Base-by-base conservation (phyloP, 371 early-diverging fungal genomes). In the Mortierella sp. region DNA sequence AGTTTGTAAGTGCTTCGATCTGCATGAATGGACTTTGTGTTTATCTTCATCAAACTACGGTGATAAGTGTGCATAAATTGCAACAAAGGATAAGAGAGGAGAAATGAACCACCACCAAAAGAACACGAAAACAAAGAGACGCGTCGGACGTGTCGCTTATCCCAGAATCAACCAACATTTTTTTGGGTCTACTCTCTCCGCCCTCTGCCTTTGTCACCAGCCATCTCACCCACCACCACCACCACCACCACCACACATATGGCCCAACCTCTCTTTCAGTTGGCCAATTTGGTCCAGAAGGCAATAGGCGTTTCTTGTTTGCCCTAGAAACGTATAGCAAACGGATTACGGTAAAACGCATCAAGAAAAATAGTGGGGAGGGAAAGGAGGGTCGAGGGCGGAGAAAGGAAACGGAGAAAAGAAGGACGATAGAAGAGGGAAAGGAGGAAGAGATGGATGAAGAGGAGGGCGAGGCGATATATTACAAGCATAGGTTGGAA, bases 311-410 rank as follows among this genome's bases (percentile, higher is more conserved):
- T 32, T 72, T 51, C 72, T 48, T 49, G 49, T 49, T 72, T 51
- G 49, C 21, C 72, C 72, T 35, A 51, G 48, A 32, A 65, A 65
- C 65, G 8, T 21, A 51, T 51, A 65, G 38, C 21, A 65, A 65
- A 65, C 65, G 65, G 65, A 65, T 65, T 65, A 65, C 32, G 35
- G 65, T 63, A 63, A n/a, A 29, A 58, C 49, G 16, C 18, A 49
- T 21, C 16, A n/a, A 24, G 38, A 65, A 65, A 35, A 38, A 29
- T 4, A 60, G 4, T 32, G 38, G 21, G 38, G 38, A 16, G 24
- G 16, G 24, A 32, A 60, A 38, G 38, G 35, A 60, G 38, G 38
- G 65, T 21, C 65, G 24, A 63, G 29, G 35, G 16, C 29, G 14
- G 48, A 46, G 16, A 46, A 8, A 46, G 48, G 16, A 5, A 56